Conservation (phyloP, 2,329 filamentous ascomycete species). For the Colletotrichum brevisporum region DNA sequence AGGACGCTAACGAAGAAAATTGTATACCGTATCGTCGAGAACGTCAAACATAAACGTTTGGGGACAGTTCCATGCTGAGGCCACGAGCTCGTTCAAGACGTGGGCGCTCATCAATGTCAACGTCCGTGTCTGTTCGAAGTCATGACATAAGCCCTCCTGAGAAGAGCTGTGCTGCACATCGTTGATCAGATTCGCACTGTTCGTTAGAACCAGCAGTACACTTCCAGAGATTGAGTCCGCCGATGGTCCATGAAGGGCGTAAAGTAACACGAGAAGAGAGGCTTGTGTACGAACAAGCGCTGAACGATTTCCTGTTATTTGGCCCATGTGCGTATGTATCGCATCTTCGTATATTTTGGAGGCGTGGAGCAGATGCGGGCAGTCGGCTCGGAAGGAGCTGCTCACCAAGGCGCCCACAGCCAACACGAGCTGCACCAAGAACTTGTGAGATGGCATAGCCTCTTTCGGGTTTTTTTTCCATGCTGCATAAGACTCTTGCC, state of each 20-base stretch:
- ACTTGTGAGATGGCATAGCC: neutral
- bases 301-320: neutral
- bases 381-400: conserved; percentile 6
- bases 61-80: neutral
- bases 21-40: neutral
- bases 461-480: neutral
- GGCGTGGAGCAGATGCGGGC: conserved; percentile 2
- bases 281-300: neutral
- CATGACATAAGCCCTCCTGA: neutral
- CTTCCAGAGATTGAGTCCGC: neutral
- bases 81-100: neutral
- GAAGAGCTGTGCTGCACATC: neutral
- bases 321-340: neutral
- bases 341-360: conserved; percentile 3
- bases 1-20: neutral
- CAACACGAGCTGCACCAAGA: neutral
- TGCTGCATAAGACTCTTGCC: neutral
- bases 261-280: neutral
- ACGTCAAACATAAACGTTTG: neutral
- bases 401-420: conserved; percentile 1
- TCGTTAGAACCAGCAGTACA: neutral
- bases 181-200: neutral
- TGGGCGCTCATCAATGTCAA: neutral
- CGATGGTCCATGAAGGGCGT: neutral
- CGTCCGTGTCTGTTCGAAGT: neutral